Evolutionary conservation across 1,139 yeast genomes (phyloP).

Genomic region (Sugiyamaella castrensis): DNA sequence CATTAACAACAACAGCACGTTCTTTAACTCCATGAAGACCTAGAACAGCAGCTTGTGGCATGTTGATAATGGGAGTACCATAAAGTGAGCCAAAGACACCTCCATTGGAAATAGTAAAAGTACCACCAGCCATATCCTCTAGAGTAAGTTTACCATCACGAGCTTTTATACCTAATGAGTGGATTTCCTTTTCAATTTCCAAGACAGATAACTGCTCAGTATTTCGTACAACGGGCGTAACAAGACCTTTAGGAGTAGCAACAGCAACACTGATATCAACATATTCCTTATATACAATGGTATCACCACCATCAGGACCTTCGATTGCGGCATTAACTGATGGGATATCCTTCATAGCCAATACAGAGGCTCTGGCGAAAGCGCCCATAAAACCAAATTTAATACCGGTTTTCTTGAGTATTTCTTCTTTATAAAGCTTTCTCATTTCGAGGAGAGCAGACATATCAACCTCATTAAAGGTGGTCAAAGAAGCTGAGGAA

Average conservation of each 20-base stretch:
- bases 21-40: conserved; percentile 98
- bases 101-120: conserved; percentile 98
- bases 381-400: conserved; percentile 99
- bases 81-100: conserved; percentile 97
- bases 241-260: conserved; percentile 99
- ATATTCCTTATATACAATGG: conserved; percentile 94
- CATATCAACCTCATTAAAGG: conserved; percentile 99
- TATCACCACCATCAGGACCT: conserved; percentile 64
- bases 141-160: conserved; percentile 94
- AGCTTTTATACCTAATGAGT: conserved; percentile 82
- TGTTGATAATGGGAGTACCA: conserved; percentile 97
- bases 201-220: conserved; percentile 88
- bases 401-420: conserved; percentile 88
- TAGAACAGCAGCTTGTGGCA: conserved; percentile 97
- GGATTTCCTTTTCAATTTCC: conserved; percentile 86
- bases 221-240: conserved; percentile 96
- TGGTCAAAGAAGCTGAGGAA: conserved; percentile 97
- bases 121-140: conserved; percentile 99
- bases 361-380: conserved; percentile 87
- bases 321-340: conserved; percentile 95
- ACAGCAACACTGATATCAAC: conserved; percentile 96
- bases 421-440: conserved; percentile 93
- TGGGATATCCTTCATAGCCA: conserved; percentile 94
- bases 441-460: conserved; percentile 89
- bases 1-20: conserved; percentile 95